These are phyloP conservation scores for Dictyostelium purpureum DNA, from an alignment of 78 protist species.

Conservation along the genomic window DNA sequence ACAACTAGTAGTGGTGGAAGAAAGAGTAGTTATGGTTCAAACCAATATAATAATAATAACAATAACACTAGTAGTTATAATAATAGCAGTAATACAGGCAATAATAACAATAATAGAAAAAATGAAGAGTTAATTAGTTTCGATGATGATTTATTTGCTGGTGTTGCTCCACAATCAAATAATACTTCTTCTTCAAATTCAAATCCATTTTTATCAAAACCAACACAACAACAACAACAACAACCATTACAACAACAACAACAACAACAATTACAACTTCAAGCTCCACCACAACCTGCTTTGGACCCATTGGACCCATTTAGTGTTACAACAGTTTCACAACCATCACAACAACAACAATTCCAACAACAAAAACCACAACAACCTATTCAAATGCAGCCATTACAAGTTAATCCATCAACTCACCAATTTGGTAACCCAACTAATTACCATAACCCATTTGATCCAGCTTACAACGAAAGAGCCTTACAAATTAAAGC, in stretches of 20 bases:
- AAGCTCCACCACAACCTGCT: background rate
- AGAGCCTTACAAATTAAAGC: conserved; percentile 73
- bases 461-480: conserved; percentile 52
- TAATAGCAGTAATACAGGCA: background rate
- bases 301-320: conserved; percentile 30
- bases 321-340: background rate
- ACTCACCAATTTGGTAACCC: background rate
- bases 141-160: conserved; percentile 31
- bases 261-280: background rate
- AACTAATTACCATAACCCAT: conserved; percentile 22
- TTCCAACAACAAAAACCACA: background rate
- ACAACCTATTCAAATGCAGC: background rate
- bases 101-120: background rate
- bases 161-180: background rate
- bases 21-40: background rate
- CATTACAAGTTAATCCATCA: background rate
- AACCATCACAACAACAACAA: background rate
- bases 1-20: conserved; percentile 3
- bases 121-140: conserved; percentile 21
- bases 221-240: conserved; percentile 13
- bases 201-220: too few relatives aligned
- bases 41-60: too few relatives aligned
- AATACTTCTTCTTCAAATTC: too few relatives aligned
- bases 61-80: background rate
- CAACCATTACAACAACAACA: background rate